These are phyloP conservation scores for Pisolithus albus DNA, from an alignment of 768 basidiomycete species.

Conservation along the genomic window DNA sequence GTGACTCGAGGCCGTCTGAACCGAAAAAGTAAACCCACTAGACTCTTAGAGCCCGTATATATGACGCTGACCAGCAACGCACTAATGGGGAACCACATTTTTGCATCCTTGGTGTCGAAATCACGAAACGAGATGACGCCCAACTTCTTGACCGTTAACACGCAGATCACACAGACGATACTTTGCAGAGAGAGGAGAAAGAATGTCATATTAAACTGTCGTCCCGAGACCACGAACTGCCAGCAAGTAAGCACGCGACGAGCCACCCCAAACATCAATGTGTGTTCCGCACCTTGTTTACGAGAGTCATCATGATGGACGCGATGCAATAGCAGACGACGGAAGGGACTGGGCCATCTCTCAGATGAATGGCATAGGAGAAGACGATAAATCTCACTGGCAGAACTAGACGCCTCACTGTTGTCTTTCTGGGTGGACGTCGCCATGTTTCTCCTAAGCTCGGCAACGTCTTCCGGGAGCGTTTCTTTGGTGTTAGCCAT, in stretches of 20 bases:
- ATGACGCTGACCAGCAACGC: slow-evolving; percentile 89
- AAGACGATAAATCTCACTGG: slow-evolving; percentile 14
- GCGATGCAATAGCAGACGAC: slow-evolving; percentile 87
- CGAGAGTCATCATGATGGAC: slow-evolving; percentile 93
- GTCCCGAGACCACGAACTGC: slow-evolving; percentile 92
- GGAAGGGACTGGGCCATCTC: slow-evolving; percentile 55
- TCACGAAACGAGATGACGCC: slow-evolving; percentile 80
- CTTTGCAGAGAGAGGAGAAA: slow-evolving; percentile 89
- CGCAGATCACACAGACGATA: slow-evolving; percentile 76
- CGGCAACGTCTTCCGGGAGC: slow-evolving; percentile 42
- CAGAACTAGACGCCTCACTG: slow-evolving; percentile 13
- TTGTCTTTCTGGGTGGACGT: slow-evolving; percentile 28
- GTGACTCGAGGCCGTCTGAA: neutral
- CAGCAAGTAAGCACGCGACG: slow-evolving; percentile 1
- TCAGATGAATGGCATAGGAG: neutral
- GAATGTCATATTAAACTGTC: slow-evolving; percentile 94
- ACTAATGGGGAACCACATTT: slow-evolving; percentile 92
- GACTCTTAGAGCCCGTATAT: slow-evolving; percentile 95
- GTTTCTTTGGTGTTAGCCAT: slow-evolving; percentile 7
- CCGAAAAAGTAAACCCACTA: slow-evolving; percentile 49
- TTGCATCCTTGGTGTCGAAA: slow-evolving; percentile 79
- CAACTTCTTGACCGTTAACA: slow-evolving; percentile 61
- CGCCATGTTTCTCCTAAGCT: slow-evolving; percentile 47
- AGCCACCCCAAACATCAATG: neutral
- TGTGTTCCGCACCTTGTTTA: slow-evolving; percentile 71